A percentile compares a stretch with the other conserved stretches of the same genome.
phyloP scores from a whole-genome alignment of 345 rosid genomes.

The Laguncularia racemosa region DNA sequence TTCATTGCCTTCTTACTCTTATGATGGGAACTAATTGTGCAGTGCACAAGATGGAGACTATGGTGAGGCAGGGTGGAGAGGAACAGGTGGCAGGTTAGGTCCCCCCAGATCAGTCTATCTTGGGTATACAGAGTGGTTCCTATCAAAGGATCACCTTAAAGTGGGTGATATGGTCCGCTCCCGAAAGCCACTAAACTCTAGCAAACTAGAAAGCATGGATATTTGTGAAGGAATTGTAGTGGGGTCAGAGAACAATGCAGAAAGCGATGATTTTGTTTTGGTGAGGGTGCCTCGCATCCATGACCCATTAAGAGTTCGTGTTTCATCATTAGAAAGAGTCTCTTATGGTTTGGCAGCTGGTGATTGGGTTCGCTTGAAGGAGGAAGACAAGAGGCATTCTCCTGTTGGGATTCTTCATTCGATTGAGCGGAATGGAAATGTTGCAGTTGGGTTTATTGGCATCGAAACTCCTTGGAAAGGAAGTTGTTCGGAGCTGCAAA shows the following conservation, averaged over 20 bases:
- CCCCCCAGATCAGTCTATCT: slow-evolving; percentile 26
- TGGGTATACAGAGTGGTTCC: slow-evolving; percentile 76
- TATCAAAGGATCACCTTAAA: slow-evolving; percentile 63
- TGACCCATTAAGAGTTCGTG: slow-evolving; percentile 70
- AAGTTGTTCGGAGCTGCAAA: slow-evolving; percentile 59
- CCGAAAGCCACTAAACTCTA: slow-evolving; percentile 58
- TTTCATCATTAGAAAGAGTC: slow-evolving; percentile 64
- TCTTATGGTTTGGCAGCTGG: slow-evolving; percentile 74
- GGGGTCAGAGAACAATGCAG: slow-evolving; percentile 49
- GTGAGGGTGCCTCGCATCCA: slow-evolving; percentile 84
- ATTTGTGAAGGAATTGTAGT: slow-evolving; percentile 82
- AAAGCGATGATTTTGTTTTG: slow-evolving; percentile 58
- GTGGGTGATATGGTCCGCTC: slow-evolving; percentile 84
- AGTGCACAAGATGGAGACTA: slow-evolving; percentile 49
- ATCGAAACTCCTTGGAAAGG: slow-evolving; percentile 77
- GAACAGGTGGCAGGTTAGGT: slow-evolving; percentile 25
- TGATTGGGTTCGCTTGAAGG: slow-evolving; percentile 85
- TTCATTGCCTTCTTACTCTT: background rate
- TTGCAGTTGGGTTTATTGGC: slow-evolving; percentile 73
- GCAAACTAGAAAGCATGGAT: slow-evolving; percentile 63
- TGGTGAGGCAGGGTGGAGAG: slow-evolving; percentile 49
- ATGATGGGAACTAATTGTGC: slow-evolving; percentile 20
- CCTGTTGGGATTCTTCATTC: slow-evolving; percentile 84
- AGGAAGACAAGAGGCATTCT: slow-evolving; percentile 60
- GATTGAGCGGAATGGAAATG: slow-evolving; percentile 53